Conservation (phyloP, 768 basidiomycete species). For the Kwoniella sp. region DNA sequence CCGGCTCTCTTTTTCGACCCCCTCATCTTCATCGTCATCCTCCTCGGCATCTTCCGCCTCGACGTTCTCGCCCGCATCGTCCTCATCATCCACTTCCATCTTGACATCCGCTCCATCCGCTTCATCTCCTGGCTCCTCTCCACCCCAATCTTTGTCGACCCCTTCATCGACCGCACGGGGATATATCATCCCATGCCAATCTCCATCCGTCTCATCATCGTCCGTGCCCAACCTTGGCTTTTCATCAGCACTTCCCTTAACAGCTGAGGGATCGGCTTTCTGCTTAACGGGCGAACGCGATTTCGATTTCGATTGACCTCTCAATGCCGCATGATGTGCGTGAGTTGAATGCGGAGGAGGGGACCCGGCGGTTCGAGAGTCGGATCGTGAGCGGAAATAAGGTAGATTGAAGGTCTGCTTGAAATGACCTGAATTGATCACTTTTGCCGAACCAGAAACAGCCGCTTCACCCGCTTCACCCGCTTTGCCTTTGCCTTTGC, state of each 20-base stretch:
- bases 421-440: constrained; percentile 45
- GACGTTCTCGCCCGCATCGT: constrained; percentile 61
- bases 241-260: not conserved
- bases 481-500: constrained; percentile 1
- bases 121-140: constrained; percentile 30
- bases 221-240: not conserved
- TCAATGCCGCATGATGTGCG: not conserved
- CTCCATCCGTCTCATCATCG: constrained; percentile 6
- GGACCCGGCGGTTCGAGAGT: not conserved
- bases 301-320: constrained; percentile 7
- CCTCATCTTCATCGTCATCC: constrained; percentile 59
- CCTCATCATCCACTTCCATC: constrained; percentile 1
- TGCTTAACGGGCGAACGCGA: not conserved
- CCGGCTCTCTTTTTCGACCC: constrained; percentile 62
- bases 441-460: constrained; percentile 30
- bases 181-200: constrained; percentile 31
- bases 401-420: constrained; percentile 35
- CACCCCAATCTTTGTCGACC: constrained; percentile 25
- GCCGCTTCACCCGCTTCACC: not conserved
- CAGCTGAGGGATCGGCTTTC: not conserved
- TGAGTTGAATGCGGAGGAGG: not conserved
- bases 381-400: constrained; percentile 13
- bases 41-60: constrained; percentile 60
- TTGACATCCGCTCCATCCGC: constrained; percentile 52
- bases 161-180: constrained; percentile 23